Conservation (phyloP, 768 basidiomycete species). For the Suillus paluster region DNA sequence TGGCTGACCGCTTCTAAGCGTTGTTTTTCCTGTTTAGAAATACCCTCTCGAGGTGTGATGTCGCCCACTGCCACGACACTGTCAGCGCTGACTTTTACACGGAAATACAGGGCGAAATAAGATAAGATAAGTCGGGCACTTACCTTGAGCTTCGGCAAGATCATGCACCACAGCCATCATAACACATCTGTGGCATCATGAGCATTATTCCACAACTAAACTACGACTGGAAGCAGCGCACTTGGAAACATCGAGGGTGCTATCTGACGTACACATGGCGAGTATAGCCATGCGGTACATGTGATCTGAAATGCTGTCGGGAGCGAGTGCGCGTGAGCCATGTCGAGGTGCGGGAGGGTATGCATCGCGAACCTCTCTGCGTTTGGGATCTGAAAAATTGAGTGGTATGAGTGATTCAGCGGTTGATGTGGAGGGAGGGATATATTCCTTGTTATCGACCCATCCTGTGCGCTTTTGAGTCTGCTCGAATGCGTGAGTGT, state of each 20-base stretch:
- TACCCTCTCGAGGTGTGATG: conserved; percentile 88
- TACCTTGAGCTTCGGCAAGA: conserved; percentile 95
- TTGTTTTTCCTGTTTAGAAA: conserved; percentile 80
- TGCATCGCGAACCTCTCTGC: conserved; percentile 69
- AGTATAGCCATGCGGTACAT: conserved; percentile 98
- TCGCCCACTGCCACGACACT: conserved; percentile 70
- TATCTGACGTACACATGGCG: conserved; percentile 83
- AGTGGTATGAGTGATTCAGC: conserved; percentile 7
- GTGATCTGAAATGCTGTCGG: conserved; percentile 84
- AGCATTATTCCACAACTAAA: background rate
- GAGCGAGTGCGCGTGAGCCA: conserved; percentile 2
- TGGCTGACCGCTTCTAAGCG: conserved; percentile 67
- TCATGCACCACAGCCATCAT: conserved; percentile 95
- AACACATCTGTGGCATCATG: conserved; percentile 57
- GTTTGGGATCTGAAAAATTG: conserved; percentile 62
- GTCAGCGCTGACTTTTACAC: background rate
- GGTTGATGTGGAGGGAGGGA: background rate
- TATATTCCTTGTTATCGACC: conserved; percentile 69
- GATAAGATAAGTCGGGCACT: too few relatives aligned
- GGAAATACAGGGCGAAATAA: too few relatives aligned
- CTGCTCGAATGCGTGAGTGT: conserved; percentile 49
- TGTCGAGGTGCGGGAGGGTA: background rate
- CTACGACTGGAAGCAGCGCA: conserved; percentile 36
- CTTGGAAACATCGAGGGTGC: conserved; percentile 75
- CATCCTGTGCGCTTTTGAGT: conserved; percentile 96